Conservation (phyloP, 2,329 filamentous ascomycete species). For the Dendrostoma leiphaemia region DNA sequence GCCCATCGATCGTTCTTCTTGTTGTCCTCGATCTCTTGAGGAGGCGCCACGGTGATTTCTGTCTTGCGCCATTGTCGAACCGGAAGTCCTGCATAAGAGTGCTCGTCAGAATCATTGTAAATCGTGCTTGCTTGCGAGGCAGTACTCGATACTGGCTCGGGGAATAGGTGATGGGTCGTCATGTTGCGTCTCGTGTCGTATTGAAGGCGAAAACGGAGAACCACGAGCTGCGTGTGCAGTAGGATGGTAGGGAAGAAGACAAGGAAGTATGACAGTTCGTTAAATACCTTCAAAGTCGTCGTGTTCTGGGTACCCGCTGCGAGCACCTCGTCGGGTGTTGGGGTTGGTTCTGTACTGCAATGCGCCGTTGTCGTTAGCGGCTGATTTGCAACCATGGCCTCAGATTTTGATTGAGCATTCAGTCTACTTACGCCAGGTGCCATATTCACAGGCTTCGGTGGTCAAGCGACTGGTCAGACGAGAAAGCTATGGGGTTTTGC, state of each 20-base stretch:
- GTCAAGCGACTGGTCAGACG: no score
- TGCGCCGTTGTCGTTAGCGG: slow-evolving; percentile 3
- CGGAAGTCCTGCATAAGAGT: slow-evolving; percentile 78
- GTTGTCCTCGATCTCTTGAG: slow-evolving; percentile 59
- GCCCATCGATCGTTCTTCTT: slow-evolving; percentile 68
- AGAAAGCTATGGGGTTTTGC: no score
- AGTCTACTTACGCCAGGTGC: slow-evolving; percentile 36
- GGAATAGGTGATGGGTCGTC: no score
- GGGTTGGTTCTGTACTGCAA: slow-evolving; percentile 26
- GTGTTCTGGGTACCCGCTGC: slow-evolving; percentile 56
- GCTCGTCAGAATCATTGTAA: slow-evolving; percentile 34
- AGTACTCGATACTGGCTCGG: no score
- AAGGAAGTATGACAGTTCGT: not conserved
- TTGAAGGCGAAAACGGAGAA: no score
- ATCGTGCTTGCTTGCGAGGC: not conserved
- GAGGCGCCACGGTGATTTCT: slow-evolving; percentile 65
- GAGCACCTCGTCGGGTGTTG: slow-evolving; percentile 56
- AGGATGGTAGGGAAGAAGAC: not conserved
- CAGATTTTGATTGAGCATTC: not conserved
- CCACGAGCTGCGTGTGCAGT: not conserved
- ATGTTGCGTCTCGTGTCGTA: no score
- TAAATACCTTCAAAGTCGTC: slow-evolving; percentile 58
- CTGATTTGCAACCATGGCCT: not conserved
- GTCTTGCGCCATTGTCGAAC: slow-evolving; percentile 87
- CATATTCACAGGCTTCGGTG: slow-evolving; percentile 26